Conservation (phyloP, 163 green algal species). For the Chlamydomonas reinhardtii region DNA sequence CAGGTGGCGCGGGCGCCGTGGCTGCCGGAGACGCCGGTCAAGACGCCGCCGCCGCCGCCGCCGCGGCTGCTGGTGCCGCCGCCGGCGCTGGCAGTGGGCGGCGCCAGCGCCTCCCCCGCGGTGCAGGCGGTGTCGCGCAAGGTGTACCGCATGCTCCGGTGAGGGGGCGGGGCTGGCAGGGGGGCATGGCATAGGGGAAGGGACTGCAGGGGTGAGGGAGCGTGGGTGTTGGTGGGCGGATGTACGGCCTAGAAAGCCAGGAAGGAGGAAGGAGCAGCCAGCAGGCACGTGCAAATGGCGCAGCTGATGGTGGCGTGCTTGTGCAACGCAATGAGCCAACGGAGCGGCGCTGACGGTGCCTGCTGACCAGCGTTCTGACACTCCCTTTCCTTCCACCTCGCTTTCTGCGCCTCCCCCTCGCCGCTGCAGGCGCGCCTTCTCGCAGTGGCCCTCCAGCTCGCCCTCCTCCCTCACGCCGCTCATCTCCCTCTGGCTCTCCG, state of each 20-base stretch:
- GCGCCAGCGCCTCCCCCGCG: constrained; percentile 42
- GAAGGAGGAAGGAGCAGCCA: no score
- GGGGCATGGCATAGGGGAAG: no score
- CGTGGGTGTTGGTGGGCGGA: no score
- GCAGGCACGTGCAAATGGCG: no score
- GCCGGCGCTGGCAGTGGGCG: constrained; percentile 43
- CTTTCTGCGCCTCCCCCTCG: background rate
- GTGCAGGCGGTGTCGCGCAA: constrained; percentile 67
- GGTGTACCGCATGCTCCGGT: constrained; percentile 66
- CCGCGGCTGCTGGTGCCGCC: constrained; percentile 38
- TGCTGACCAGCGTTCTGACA: no score
- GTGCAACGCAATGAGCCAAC: no score
- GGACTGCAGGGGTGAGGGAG: background rate
- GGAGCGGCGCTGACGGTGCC: no score
- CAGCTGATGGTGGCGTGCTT: no score
- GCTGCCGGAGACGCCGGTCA: constrained; percentile 58
- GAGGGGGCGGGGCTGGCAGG: background rate
- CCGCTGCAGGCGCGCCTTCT: constrained; percentile 58
- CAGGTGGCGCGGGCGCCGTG: constrained; percentile 57
- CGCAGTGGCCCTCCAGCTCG: constrained; percentile 66
- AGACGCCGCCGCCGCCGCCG: constrained; percentile 44
- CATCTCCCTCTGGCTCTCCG: constrained; percentile 69
- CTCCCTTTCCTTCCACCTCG: no score
- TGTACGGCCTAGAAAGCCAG: no score
- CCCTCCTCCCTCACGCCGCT: constrained; percentile 71